Evolutionary conservation across 2,329 filamentous ascomycete genomes (phyloP).

Genomic region (Bipolaris bicolor): DNA sequence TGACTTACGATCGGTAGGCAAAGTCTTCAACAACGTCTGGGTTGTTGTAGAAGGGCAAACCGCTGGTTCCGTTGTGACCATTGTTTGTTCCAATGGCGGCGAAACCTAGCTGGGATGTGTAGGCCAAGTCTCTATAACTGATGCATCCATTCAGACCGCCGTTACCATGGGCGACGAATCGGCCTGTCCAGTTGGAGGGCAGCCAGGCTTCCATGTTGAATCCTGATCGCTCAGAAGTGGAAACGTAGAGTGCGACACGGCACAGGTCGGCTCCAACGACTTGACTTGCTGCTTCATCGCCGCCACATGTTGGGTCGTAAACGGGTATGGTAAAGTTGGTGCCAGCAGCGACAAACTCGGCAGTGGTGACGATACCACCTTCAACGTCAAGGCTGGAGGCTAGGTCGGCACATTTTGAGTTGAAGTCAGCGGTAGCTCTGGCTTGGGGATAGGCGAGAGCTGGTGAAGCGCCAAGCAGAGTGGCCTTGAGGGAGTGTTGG

Average conservation of each 20-base stretch:
- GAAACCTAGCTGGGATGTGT: slow-evolving; percentile 48
- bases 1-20: slow-evolving; percentile 50
- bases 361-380: slow-evolving; percentile 47
- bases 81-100: slow-evolving; percentile 51
- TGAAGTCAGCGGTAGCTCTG: slow-evolving; percentile 22
- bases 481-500: slow-evolving; percentile 18
- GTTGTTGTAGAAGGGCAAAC: slow-evolving; percentile 55
- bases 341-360: slow-evolving; percentile 49
- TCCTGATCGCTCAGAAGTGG: slow-evolving; percentile 49
- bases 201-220: slow-evolving; percentile 56
- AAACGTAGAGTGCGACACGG: slow-evolving; percentile 50
- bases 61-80: slow-evolving; percentile 53
- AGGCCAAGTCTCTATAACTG: slow-evolving; percentile 49
- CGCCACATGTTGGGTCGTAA: slow-evolving; percentile 50
- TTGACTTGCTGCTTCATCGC: slow-evolving; percentile 25
- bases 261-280: slow-evolving; percentile 48
- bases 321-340: slow-evolving; percentile 50
- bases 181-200: slow-evolving; percentile 50
- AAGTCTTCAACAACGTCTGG: slow-evolving; percentile 57
- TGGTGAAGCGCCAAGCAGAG: slow-evolving; percentile 18
- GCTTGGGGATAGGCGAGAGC: slow-evolving; percentile 15
- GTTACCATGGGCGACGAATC: slow-evolving; percentile 46
- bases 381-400: slow-evolving; percentile 39
- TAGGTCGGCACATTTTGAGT: slow-evolving; percentile 35
- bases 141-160: slow-evolving; percentile 52